phyloP scores from a whole-genome alignment of 202 grass and related monocot genomes.

The Schoenoplectus triqueter region DNA sequence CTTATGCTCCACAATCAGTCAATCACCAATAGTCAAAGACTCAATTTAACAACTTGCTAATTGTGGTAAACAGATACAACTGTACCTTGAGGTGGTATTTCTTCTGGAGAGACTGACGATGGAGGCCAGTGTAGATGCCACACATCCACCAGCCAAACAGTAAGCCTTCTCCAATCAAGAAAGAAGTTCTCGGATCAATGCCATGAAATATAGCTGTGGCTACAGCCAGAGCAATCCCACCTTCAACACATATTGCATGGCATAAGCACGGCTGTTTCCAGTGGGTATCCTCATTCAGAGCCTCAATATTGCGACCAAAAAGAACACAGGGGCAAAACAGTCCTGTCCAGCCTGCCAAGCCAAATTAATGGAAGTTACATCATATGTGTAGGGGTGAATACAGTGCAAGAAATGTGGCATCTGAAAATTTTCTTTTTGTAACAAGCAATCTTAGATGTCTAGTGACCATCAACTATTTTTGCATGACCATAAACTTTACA shows the following conservation, averaged over 20 bases:
- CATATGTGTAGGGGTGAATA: slow-evolving; percentile 12
- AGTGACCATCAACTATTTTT: too few species aligned
- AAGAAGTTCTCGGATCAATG: slow-evolving; percentile 57
- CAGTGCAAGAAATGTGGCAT: not conserved
- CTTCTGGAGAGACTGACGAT: slow-evolving; percentile 52
- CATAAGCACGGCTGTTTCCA: slow-evolving; percentile 68
- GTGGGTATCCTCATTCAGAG: slow-evolving; percentile 54
- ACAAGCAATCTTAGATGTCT: not conserved
- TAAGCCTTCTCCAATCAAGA: slow-evolving; percentile 68
- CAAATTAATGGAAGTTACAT: slow-evolving; percentile 11
- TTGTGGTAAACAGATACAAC: slow-evolving; percentile 2
- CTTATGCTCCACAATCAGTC: slow-evolving; percentile 15
- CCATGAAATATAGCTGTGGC: slow-evolving; percentile 58
- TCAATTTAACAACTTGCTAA: slow-evolving; percentile 13
- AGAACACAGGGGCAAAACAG: slow-evolving; percentile 80
- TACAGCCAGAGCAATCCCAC: slow-evolving; percentile 64
- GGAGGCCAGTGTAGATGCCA: slow-evolving; percentile 47
- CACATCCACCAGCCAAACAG: slow-evolving; percentile 67
- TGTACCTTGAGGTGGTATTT: slow-evolving; percentile 80
- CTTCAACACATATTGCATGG: slow-evolving; percentile 76
- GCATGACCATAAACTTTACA: not conserved
- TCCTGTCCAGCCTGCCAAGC: slow-evolving; percentile 61
- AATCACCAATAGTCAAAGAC: not conserved
- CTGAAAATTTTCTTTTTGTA: not conserved
- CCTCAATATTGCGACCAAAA: slow-evolving; percentile 73